These are phyloP conservation scores for Trametopsis cervina DNA, from an alignment of 768 basidiomycete genomes.

Conservation along the genomic window DNA sequence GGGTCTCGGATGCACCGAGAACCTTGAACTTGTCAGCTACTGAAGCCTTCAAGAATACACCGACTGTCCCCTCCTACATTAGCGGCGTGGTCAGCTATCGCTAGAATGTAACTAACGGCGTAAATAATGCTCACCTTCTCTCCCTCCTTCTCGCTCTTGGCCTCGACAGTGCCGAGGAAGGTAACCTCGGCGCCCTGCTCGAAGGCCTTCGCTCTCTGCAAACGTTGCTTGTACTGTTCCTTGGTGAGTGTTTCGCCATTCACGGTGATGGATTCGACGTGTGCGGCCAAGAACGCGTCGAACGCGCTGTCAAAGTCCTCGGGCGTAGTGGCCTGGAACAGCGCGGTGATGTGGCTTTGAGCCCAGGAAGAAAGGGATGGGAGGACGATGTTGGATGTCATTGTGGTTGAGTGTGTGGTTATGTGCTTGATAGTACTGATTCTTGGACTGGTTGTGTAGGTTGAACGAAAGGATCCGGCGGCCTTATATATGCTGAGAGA, in stretches of 20 bases:
- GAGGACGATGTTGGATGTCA: conserved; percentile 26
- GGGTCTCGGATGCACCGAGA: conserved; percentile 14
- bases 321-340: conserved; percentile 33
- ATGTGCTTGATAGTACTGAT: background rate
- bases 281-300: conserved; percentile 32
- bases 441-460: background rate
- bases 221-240: conserved; percentile 32
- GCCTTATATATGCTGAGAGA: background rate
- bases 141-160: background rate
- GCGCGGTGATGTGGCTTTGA: conserved; percentile 29
- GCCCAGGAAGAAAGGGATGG: conserved; percentile 39
- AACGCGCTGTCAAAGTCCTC: conserved; percentile 31
- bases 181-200: conserved; percentile 7
- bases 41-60: conserved; percentile 19
- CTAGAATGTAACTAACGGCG: background rate
- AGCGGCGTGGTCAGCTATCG: no score
- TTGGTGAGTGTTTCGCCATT: conserved; percentile 36
- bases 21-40: conserved; percentile 16
- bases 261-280: conserved; percentile 28
- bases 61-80: conserved; percentile 21
- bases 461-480: background rate
- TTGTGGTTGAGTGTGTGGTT: conserved; percentile 4
- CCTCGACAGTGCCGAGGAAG: conserved; percentile 8
- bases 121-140: background rate
- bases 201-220: conserved; percentile 20